These are phyloP conservation scores for Phytophthora crassamura DNA, from an alignment of 352 stramenopile genomes.

Conservation along the genomic window DNA sequence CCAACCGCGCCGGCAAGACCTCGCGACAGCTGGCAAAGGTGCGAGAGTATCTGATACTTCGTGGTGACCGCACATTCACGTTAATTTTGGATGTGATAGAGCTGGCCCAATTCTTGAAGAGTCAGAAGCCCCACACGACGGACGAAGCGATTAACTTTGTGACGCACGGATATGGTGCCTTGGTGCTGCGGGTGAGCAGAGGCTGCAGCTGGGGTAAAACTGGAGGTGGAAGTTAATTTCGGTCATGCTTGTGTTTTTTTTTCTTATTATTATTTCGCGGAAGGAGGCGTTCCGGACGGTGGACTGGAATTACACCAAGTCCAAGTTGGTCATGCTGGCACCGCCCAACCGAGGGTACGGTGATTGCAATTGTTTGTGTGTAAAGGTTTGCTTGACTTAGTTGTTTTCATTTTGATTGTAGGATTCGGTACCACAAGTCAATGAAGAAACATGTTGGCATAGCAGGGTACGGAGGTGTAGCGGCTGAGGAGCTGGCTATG, in stretches of 20 bases:
- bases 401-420: constrained; percentile 21
- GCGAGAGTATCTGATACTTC: constrained; percentile 6
- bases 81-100: constrained; percentile 24
- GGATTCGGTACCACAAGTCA: constrained; percentile 63
- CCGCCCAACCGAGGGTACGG: constrained; percentile 72
- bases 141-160: constrained; percentile 74
- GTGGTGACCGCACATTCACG: background rate
- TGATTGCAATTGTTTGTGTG: background rate
- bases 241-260: background rate
- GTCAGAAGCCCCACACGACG: constrained; percentile 65
- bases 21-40: constrained; percentile 54
- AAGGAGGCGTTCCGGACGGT: constrained; percentile 78
- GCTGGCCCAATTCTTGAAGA: constrained; percentile 56
- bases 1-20: constrained; percentile 42
- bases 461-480: constrained; percentile 63
- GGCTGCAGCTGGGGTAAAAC: background rate
- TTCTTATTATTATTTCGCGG: constrained; percentile 1
- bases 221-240: constrained; percentile 4
- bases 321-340: constrained; percentile 78
- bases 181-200: constrained; percentile 62
- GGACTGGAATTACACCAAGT: constrained; percentile 76
- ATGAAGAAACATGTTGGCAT: constrained; percentile 67
- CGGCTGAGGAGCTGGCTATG: constrained; percentile 61
- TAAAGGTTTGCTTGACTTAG: background rate
- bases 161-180: constrained; percentile 72